phyloP scores from a whole-genome alignment of 2,329 filamentous ascomycete genomes.

The Fusarium proliferatum region DNA sequence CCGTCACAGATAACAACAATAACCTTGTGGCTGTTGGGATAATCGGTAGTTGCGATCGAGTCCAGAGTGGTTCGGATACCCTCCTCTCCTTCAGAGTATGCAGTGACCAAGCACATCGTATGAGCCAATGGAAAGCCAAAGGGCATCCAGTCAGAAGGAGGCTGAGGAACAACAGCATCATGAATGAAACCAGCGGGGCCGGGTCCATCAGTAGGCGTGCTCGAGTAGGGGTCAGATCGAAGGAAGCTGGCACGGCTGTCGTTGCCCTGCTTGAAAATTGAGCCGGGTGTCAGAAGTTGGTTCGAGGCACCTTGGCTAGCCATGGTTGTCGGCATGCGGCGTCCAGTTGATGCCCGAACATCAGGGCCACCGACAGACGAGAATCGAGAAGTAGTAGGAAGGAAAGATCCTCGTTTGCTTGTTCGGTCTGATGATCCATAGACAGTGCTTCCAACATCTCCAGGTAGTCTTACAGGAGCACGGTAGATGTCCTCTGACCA shows the following conservation, averaged over 20 bases:
- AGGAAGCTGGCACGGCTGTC: conserved; percentile 74
- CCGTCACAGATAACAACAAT: conserved; percentile 97
- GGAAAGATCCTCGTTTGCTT: conserved; percentile 86
- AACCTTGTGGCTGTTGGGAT: conserved; percentile 98
- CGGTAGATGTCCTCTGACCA: conserved; percentile 99
- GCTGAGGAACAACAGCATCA: conserved; percentile 94
- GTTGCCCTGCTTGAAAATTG: conserved; percentile 77
- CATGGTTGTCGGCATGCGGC: conserved; percentile 86
- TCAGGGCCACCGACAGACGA: conserved; percentile 89
- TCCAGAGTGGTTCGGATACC: conserved; percentile 94
- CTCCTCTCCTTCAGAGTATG: conserved; percentile 94
- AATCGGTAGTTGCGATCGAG: conserved; percentile 96
- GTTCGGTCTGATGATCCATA: conserved; percentile 70
- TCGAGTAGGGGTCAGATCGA: conserved; percentile 66
- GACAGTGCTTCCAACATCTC: conserved; percentile 75
- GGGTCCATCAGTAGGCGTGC: conserved; percentile 72
- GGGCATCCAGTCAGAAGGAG: conserved; percentile 95
- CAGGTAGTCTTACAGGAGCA: conserved; percentile 83
- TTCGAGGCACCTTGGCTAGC: conserved; percentile 84
- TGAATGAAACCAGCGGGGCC: conserved; percentile 96
- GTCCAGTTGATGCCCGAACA: conserved; percentile 57
- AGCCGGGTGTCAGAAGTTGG: conserved; percentile 75
- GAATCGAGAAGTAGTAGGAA: conserved; percentile 94
- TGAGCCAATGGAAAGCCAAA: conserved; percentile 96
- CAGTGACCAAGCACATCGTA: conserved; percentile 92